Conservation (phyloP, 352 stramenopile genomes). For the Chrysophaeum taylorii region DNA sequence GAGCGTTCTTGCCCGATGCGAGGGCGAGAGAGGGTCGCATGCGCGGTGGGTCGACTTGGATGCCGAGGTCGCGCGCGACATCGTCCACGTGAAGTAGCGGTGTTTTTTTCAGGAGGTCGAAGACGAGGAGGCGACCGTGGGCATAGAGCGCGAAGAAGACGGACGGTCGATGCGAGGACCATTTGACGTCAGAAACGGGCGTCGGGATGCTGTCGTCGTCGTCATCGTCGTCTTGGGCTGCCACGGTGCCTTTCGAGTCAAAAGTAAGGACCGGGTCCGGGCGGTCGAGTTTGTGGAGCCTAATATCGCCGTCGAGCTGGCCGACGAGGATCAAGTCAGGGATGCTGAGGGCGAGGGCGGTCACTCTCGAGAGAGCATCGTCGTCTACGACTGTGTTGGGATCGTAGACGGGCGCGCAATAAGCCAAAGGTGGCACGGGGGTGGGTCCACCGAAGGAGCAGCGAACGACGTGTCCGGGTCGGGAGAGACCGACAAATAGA, state of each 20-base stretch:
- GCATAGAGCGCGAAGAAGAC: constrained; percentile 7
- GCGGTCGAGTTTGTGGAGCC: background rate
- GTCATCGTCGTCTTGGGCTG: background rate
- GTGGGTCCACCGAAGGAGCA: too few species aligned
- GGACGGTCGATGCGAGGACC: background rate
- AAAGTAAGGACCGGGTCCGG: background rate
- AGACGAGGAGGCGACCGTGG: background rate
- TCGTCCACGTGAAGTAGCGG: background rate
- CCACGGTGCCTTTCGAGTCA: background rate
- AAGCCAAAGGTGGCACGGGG: too few species aligned
- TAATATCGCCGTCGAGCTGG: background rate
- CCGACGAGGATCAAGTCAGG: background rate
- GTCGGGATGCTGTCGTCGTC: background rate
- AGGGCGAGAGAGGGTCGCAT: background rate
- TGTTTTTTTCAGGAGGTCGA: background rate
- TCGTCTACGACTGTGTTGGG: too few species aligned
- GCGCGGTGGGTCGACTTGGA: background rate
- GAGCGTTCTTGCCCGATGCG: background rate
- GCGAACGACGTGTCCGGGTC: background rate
- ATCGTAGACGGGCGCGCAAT: too few species aligned
- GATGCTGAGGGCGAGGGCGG: too few species aligned
- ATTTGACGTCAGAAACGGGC: background rate
- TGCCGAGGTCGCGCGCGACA: background rate
- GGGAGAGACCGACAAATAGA: background rate
- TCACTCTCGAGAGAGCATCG: too few species aligned